phyloP scores from a whole-genome alignment of 768 basidiomycete genomes.

The Asterophora lycoperdoides region DNA sequence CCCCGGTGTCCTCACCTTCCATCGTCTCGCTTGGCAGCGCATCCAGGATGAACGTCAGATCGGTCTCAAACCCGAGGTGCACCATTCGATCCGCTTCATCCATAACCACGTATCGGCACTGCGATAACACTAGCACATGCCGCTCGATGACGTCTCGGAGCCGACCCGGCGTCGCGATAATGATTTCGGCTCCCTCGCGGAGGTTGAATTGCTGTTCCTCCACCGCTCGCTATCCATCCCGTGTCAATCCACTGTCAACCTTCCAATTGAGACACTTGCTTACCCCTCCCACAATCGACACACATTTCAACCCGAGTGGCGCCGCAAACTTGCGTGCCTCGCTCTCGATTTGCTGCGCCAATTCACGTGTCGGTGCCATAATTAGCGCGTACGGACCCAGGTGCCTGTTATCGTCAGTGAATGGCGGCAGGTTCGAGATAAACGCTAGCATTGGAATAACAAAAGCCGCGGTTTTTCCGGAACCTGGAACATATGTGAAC shows the following conservation, averaged over 20 bases:
- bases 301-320: conserved; percentile 88
- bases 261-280: conserved; percentile 24
- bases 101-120: conserved; percentile 99
- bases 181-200: conserved; percentile 97
- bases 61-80: conserved; percentile 92
- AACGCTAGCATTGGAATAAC: conserved; percentile 98
- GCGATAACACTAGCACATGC: conserved; percentile 90
- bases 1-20: conserved; percentile 77
- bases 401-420: conserved; percentile 91
- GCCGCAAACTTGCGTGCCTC: conserved; percentile 91
- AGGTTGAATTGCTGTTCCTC: conserved; percentile 98
- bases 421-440: conserved; percentile 78
- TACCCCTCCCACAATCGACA: conserved; percentile 97
- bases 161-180: conserved; percentile 98
- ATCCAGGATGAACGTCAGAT: conserved; percentile 92
- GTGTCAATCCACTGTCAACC: conserved; percentile 7
- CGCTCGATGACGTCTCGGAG: conserved; percentile 97
- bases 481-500: conserved; percentile 50
- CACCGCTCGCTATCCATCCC: conserved; percentile 61
- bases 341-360: conserved; percentile 95
- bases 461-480: conserved; percentile 98
- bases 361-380: conserved; percentile 94
- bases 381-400: conserved; percentile 92
- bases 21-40: conserved; percentile 83
- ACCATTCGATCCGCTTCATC: conserved; percentile 99